Evolutionary conservation across 129 eudicot genomes (phyloP), one percentile per base, ranked within the genome.

Genomic region (Artemisia argyi): DNA sequence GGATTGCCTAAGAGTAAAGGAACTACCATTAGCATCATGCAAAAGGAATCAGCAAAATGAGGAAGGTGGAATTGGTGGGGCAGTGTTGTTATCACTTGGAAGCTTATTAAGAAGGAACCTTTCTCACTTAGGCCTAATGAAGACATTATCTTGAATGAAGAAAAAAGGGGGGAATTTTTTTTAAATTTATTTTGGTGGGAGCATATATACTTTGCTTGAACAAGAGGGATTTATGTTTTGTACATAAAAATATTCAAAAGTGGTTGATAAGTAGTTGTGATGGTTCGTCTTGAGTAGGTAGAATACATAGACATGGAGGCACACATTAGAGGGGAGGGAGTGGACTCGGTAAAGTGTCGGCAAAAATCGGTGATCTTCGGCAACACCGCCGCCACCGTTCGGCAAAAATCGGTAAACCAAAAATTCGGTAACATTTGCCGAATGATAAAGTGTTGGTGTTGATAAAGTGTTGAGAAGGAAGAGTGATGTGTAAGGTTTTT

Each of bases 91-190:
- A 55, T 92, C 98, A 71, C 87, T 92, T 54, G 98, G 98, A 50
- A 92, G 88, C 86, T 48, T 92, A 54, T 86, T 92, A 71, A 87
- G 81, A 73, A 89, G 77, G 96, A 92, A 89, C 80, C 91, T 92
- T 11, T 83, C 83, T 85, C 81, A 80, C 60, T 84, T 92, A 79
- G 96, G 98, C n/a, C 53, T 87, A 78, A 87, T 92, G 56, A 92
- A 68, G 78, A 87, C 95, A 50, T 83, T 70, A 81, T 89, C 97
- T 51, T 92, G 75, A 85, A 63, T 24, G 13, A 61, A 55, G 26
- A 61, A 61, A 61, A 39, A 46, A 6, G 39, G 65, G 65, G 14
- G 65, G 65, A 18, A 24, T 1, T 60, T 13, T 22, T 60, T 17
- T 44, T 0, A 19, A 42, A 3, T 18, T 18, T 48, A 68, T 17